A percentile compares a stretch with the other conserved stretches of the same genome.
phyloP scores from a whole-genome alignment of 1,284 basidiomycete genomes.

The Mrakiaceae sp. region DNA sequence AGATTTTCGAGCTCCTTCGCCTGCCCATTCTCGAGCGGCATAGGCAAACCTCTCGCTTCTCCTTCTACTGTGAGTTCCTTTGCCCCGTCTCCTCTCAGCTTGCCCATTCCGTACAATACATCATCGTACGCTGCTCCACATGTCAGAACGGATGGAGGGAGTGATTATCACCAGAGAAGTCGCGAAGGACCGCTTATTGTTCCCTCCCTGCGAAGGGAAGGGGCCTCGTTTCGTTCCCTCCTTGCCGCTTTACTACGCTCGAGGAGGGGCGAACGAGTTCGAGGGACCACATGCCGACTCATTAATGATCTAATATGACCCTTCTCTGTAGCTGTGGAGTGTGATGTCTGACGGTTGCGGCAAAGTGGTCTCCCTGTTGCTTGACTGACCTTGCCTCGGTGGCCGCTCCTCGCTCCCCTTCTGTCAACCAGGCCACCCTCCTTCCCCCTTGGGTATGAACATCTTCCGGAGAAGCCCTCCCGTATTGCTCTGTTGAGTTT shows the following conservation, averaged over 20 bases:
- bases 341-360: no score
- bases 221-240: neutral
- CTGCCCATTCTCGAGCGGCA: neutral
- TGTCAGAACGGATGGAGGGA: neutral
- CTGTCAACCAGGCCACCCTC: no score
- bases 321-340: neutral
- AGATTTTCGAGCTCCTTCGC: neutral
- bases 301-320: constrained; percentile 14
- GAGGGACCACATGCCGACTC: constrained; percentile 5
- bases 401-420: no score
- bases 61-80: neutral
- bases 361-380: no score
- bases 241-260: neutral
- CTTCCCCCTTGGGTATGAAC: no score
- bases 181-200: neutral
- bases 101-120: neutral
- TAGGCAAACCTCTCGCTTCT: neutral
- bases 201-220: neutral
- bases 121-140: neutral
- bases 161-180: constrained; percentile 13
- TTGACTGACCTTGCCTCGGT: no score
- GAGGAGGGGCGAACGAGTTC: neutral
- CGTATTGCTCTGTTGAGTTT: no score
- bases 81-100: neutral
- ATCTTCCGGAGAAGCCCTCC: no score